Evolutionary conservation across 768 basidiomycete genomes (phyloP), one percentile per base, ranked within the genome.

Genomic region (Rhizopogon salebrosus): DNA sequence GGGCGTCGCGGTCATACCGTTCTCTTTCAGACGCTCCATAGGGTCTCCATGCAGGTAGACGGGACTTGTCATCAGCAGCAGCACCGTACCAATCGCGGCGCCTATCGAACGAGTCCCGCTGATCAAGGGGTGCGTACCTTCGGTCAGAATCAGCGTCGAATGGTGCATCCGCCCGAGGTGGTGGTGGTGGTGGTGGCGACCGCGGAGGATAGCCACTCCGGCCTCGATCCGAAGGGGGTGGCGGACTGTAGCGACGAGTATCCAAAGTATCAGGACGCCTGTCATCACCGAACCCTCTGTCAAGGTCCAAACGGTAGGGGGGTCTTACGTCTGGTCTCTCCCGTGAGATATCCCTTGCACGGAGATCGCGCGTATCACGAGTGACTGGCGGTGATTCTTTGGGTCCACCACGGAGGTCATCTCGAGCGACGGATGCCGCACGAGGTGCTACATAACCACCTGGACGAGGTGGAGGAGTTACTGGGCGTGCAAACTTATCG

Each of bases 1-100:
- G 60, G 16, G 20, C 62, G 11, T 72, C 71, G 31, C 73, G 67
- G 5, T 75, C 75, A 52, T 69, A 72, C 34, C 74, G 64, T 11
- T 75, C 69, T 55, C 69, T 63, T 7, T 74, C 72, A 13, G 63
- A 46, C 0, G 58, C 63, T 49, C 72, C 77, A 63, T 71, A 72
- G 16, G 62, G 53, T 50, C 66, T 62, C 67, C 60, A 69, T 13
- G 57, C 40, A 11, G 57, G 54, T 13, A 55, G 57, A 51, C 73
- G 65, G 37, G 63, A 60, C 48, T 74, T 74, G 49, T 76, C 75
- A 34, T 77, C 73, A 6, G 76, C 72, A 37, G 72, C 69, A 42
- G 67, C 62, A 24, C 58, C 63, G 35, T 64, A 64, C 61, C 66
- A 65, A 11, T 64, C 63, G 31, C 65, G 64, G 36, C 66, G 57